These are phyloP conservation scores for Nevesoporus exiguus DNA, from an alignment of 768 basidiomycete genomes.

Conservation along the genomic window DNA sequence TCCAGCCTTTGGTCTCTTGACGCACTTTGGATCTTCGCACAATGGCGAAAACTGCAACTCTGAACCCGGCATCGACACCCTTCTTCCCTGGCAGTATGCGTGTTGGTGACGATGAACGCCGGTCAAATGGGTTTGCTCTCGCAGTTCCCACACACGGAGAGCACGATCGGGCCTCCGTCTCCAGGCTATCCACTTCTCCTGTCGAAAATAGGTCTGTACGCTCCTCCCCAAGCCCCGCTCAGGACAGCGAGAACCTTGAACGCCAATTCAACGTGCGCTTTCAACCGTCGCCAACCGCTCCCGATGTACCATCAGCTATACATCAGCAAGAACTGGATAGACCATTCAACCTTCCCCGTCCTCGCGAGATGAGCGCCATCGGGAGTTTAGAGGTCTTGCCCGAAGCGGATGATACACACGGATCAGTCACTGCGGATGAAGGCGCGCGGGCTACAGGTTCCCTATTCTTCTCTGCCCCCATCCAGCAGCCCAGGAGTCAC, in stretches of 20 bases:
- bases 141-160: constrained; percentile 45
- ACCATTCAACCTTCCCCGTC: constrained; percentile 39
- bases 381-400: constrained; percentile 51
- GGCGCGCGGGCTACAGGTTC: constrained; percentile 26
- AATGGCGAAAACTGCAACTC: constrained; percentile 69
- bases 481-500: constrained; percentile 38
- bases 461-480: constrained; percentile 39
- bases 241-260: constrained; percentile 28
- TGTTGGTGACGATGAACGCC: constrained; percentile 51
- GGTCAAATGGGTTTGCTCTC: constrained; percentile 40
- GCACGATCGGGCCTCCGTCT: constrained; percentile 45
- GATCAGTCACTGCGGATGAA: constrained; percentile 29
- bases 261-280: constrained; percentile 26
- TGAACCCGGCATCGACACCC: constrained; percentile 80
- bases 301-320: constrained; percentile 47
- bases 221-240: constrained; percentile 67
- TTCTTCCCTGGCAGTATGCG: constrained; percentile 73
- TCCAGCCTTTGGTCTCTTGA: constrained; percentile 22
- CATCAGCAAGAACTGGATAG: constrained; percentile 46
- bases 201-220: constrained; percentile 64
- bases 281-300: constrained; percentile 35
- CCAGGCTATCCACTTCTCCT: constrained; percentile 56
- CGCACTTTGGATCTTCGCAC: constrained; percentile 1
- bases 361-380: constrained; percentile 48
- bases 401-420: constrained; percentile 53